Base-by-base conservation (phyloP, 148 eudicot genomes). In the Persicaria tinctoria region DNA sequence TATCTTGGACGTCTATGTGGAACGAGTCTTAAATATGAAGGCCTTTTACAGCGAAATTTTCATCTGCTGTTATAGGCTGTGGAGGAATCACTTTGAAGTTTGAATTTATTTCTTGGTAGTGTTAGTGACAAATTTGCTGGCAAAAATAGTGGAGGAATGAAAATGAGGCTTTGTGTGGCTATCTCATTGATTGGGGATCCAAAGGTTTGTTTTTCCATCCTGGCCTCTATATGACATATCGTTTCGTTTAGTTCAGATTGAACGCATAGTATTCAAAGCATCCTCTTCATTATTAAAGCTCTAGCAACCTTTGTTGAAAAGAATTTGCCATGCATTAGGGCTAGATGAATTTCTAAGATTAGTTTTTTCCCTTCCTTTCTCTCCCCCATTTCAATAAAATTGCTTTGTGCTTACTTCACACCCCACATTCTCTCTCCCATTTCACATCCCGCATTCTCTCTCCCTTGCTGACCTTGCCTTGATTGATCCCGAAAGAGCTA, bases 81-180 rank as follows among this genome's bases (percentile, higher is more conserved):
- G 59, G 97, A 93, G 69, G 94, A 91, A 53, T 93, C 98, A 77
- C 85, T 91, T 9, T 88, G 79, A 86, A 86, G 91, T 74, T 89
- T 93, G 44, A 93, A 91, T 76, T 78, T 93, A 70, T 93, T 86
- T 77, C 78, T 84, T 71, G 97, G 98, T 51, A 92, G 97, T n/a
- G 94, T 93, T 76, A 91, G 87, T 60, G 98, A 93, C 76, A 89
- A 89, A 79, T 84, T 80, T 78, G 83, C 97, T 68, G 91, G 94
- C 57, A 88, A 89, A 75, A 91, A 91, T 72, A 93, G 98, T 73
- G 98, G 98, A 76, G 98, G 98, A 27, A 93, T 93, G 98, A 93
- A 91, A 80, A 89, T 97, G 83, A 89, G 97, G 85, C 98, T 93
- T 51, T 91, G 97, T 76, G 97, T 93, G 27, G 97, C 97, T 57